Base-by-base conservation (phyloP, 208 protist genomes). In the Vickermania ingenoplastis region DNA sequence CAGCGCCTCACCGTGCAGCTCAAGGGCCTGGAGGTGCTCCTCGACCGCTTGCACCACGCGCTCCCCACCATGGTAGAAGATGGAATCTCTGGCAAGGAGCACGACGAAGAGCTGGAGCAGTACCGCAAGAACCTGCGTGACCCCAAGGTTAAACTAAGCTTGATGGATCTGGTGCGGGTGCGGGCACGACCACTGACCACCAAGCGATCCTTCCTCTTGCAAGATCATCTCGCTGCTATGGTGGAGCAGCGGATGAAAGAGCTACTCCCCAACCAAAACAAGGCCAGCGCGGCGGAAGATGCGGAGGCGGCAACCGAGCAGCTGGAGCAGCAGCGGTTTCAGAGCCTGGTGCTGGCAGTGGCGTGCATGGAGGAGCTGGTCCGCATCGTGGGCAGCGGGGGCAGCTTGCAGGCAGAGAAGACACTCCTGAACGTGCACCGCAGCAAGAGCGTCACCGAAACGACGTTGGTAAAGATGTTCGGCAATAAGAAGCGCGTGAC, bases 41-140 rank as follows among this genome's bases (percentile, higher is more conserved):
- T 94, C 23, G 88, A 94, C 63, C 88, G 88, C 36, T 69, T 94
- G 27, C 88, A 94, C 54, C 81, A 94, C 71, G 85, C 88, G 0
- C 61, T 94, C 51, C 88, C 88, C 23, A 91, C 88, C 4, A 7
- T 45, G 36, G 61, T 89, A 29, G 88, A 94, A 69, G 79, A 87
- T 63, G 86, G 81, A 7, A 63, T 94, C 48, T 88, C 59, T 31
- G 36, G 36, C 17, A 17, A 7, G 11, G 11, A 45, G 36, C 36
- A 45, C 36, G 80, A 90, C 53, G 74, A 72, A 41, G 83, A 91
- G 76, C 59, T 90, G 53, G 88, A 89, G 69, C 72, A 73, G 54
- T 80, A 87, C 61, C 79, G 83, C 25, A 67, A 76, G 27, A 71
- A 75, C 53, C 70, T 94, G 61, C 79, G 84, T 25, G 88, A 94